Percentiles rank a stretch among this genome's conserved stretches.
phyloP scores from a whole-genome alignment of 1,284 basidiomycete genomes.

The Ganoderma resinaceum region DNA sequence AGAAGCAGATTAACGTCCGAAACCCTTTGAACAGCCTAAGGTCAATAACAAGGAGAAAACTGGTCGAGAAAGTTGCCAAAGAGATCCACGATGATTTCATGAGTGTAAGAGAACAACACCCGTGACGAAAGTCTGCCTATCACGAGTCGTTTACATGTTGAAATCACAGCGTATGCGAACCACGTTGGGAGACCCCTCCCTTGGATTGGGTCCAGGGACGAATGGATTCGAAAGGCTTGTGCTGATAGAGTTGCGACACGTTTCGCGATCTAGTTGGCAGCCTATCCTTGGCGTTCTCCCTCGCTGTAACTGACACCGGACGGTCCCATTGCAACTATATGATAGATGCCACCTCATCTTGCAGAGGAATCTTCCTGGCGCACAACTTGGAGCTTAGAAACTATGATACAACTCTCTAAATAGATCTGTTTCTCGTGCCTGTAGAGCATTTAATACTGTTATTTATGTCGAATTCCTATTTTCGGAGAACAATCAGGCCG shows the following conservation, averaged over 20 bases:
- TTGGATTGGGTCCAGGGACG: conserved; percentile 20
- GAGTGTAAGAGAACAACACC: conserved; percentile 12
- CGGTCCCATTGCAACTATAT: background rate
- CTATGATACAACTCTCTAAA: background rate
- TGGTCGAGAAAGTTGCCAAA: conserved; percentile 29
- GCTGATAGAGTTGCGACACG: conserved; percentile 28
- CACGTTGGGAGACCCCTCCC: conserved; percentile 1
- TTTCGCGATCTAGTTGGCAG: conserved; percentile 33
- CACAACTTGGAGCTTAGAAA: background rate
- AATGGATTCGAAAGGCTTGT: conserved; percentile 25
- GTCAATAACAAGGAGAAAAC: conserved; percentile 25
- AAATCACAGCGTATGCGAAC: conserved; percentile 12
- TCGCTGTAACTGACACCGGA: background rate
- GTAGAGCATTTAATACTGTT: background rate
- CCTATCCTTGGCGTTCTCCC: conserved; percentile 26
- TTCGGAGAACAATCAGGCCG: background rate
- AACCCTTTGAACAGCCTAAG: conserved; percentile 16
- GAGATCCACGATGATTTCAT: conserved; percentile 28
- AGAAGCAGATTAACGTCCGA: conserved; percentile 29
- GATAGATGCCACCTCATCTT: background rate
- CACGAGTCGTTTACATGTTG: background rate
- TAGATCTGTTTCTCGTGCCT: background rate
- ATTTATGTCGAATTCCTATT: background rate
- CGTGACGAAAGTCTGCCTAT: background rate
- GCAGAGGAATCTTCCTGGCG: background rate